Base-by-base conservation (phyloP, 1,284 basidiomycete genomes). In the Taiwanofungus camphoratus region DNA sequence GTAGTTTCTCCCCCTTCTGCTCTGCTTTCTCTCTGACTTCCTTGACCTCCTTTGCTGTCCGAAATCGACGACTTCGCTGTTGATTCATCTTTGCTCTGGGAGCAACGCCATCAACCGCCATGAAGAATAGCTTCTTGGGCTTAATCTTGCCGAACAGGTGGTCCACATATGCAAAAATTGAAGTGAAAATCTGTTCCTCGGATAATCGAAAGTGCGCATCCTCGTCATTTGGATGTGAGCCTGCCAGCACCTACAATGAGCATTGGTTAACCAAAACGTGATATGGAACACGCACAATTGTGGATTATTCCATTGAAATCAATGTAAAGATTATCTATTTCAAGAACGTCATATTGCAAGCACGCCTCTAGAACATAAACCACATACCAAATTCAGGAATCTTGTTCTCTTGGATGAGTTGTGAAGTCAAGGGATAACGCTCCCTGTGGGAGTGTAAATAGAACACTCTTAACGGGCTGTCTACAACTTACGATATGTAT, bases 21-120 rank as follows among this genome's bases (percentile, higher is more conserved):
- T 83, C 75, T 0, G 95, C 96, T 67, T 88, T 90, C 63, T 92
- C 88, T 44, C 85, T 72, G 40, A 88, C 68, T 61, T 98, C 93
- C 57, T 79, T 86, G 13, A 87, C 90, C 63, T 98, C 95, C 65
- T 89, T 92, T 3, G 94, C 94, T 0, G 95, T 93, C 45, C 94
- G 75, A 71, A 99, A 99, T 42, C 96, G 82, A 41, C 96, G 75
- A 59, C 87, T 87, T 27, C 93, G 83, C 63, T 99, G 96, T 64
- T 99, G 95, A 65, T 99, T 99, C 96, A 99, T 98, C 77, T 99
- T 99, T 37, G 96, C 96, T 44, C 96, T 77, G 2, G 96, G 96
- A 0, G 96, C 96, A 12, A 98, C 94, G 48, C 96, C 96, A 63
- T 99, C 96, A 37, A 99, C 85, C 21, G 96, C 96, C 84, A 99